Evolutionary conservation across 495 filamentous ascomycete genomes (phyloP), one percentile per base, ranked within the genome.

Genomic region (Aspergillus wentii): DNA sequence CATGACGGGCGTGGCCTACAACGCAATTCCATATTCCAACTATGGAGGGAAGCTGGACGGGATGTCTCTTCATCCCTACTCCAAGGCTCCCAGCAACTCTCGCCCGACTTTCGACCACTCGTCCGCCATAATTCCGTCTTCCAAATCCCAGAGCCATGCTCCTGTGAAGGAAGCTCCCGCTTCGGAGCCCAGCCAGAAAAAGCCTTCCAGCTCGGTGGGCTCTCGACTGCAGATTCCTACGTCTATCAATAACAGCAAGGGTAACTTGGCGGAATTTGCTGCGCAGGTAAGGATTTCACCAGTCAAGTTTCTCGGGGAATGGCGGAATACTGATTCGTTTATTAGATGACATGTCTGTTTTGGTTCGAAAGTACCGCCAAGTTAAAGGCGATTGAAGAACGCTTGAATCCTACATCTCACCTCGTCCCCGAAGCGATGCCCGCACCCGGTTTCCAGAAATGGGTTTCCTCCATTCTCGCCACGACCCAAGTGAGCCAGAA

Each of bases 401-500:
- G 78, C 10, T 63, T 63, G n/a, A 56, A 64, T 55, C 71, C 14
- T 51, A 65, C 26, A 47, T 65, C 17, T 63, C 73, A 26, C 10
- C 72, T 95, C 8, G 72, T 79, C 3, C 58, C 74, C 11, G 83
- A 88, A 52, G 86, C 91, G 6, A 73, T 82, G n/a, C 86, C 89
- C 0, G 76, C 79, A 13, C 65, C 71, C 14, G 83, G 85, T 6
- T 97, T 96, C 56, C 76, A 82, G 56, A 94, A 94, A 73, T 97
- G 94, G 94, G 88, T 96, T 9, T 76, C 87, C 6, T 85, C 79
- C 5, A 85, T 97, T 40, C 69, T 99, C 8, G 82, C 87, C 0
- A 97, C 94, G 0, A 99, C 94, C 3, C 89, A 97, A 63, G 92
- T 99, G 23, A 90, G 92, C 28, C 88, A 92, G 50, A 97, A 99